Conservation (phyloP, 2,329 filamentous ascomycete species). For the Fusarium devonianum region DNA sequence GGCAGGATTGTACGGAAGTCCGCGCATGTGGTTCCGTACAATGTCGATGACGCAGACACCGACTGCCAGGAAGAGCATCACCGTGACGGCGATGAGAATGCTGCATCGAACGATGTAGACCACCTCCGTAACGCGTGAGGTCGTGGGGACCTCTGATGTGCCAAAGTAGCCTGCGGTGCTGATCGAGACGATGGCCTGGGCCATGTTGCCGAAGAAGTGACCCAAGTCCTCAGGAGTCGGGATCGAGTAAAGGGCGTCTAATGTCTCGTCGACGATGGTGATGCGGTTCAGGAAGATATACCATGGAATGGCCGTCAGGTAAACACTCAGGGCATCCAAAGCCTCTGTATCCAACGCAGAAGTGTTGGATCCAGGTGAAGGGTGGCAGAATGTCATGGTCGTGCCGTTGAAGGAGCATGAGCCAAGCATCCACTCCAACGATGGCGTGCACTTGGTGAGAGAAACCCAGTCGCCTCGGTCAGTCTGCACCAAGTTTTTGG, state of each 20-base stretch:
- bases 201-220: conserved; percentile 36
- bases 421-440: conserved; percentile 21
- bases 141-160: conserved; percentile 12
- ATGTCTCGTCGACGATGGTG: conserved; percentile 24
- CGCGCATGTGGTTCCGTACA: conserved; percentile 20
- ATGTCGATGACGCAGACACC: conserved; percentile 28
- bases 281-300: conserved; percentile 27
- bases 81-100: conserved; percentile 20
- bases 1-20: conserved; percentile 28
- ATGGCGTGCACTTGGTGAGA: conserved; percentile 28
- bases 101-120: conserved; percentile 33
- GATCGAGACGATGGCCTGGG: conserved; percentile 31
- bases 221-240: conserved; percentile 27
- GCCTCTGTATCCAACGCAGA: conserved; percentile 26
- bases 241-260: conserved; percentile 31
- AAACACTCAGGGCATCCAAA: conserved; percentile 14
- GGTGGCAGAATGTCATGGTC: conserved; percentile 21
- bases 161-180: conserved; percentile 34
- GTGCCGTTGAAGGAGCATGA: conserved; percentile 33
- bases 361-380: conserved; percentile 3
- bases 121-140: conserved; percentile 15
- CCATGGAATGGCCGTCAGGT: conserved; percentile 38
- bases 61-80: conserved; percentile 22
- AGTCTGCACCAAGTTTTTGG: conserved; percentile 22
- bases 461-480: conserved; percentile 30